Base-by-base conservation (phyloP, 1,284 basidiomycete genomes). In the Ustilago vetiveriae region DNA sequence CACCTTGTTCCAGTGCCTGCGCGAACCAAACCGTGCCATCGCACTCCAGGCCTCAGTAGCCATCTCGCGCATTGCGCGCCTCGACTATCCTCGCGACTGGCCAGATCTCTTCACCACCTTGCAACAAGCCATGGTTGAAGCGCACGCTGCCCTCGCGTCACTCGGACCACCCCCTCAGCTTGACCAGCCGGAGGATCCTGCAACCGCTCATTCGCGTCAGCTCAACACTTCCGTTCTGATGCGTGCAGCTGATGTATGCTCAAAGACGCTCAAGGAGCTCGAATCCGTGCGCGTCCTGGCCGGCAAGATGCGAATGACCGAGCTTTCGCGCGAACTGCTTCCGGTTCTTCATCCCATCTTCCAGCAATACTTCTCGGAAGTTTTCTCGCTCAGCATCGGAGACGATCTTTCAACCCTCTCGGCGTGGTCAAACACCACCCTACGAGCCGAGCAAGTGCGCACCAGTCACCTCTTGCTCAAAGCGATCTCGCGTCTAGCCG, bases 231-330 rank as follows among this genome's bases (percentile, higher is more conserved):
- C 71, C 8, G 40, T 76, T 0, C 60, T 81, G 21, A 62, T 81
- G 64, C 70, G 76, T 23, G 71, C 74, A 22, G 66, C 72, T 2
- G 76, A 82, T 39, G 71, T 76, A 21, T 63, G 71, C 41, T 62
- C 67, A 30, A 70, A 74, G 44, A 71, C 66, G 29, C 58, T 81
- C 33, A 82, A 81, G 63, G 78, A 80, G 49, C 73, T 82, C 36
- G 71, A 62, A 19, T 66, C 70, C 11, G 76, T 80, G 21, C 74
- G 72, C 23, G 59, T 82, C 6, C 58, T 81, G 10, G 75, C 79
- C 10, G 79, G 80, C 32, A 79, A 76, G 56, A 67, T 82, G 51
- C 70, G 78, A 24, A 81, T 82, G 79, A 67, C 79, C 24, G 76
- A 80, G 40, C 70, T 82, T 36, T 75, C 76, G n/a, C 51, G 58